A percentile compares a stretch with the other conserved stretches of the same genome.
phyloP scores from a whole-genome alignment of 179 eudicot species.

The Beta lomatogona region DNA sequence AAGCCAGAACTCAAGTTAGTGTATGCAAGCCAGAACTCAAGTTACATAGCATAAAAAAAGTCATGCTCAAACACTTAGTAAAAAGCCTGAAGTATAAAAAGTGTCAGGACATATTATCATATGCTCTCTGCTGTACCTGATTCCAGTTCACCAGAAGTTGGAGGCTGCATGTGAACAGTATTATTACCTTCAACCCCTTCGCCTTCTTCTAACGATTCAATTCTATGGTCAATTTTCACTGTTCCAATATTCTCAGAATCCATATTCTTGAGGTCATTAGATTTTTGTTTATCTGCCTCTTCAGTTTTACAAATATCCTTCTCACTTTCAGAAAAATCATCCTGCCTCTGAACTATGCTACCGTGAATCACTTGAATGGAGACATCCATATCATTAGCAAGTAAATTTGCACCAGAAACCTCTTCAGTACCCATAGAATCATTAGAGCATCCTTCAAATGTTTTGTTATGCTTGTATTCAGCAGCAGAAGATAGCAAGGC shows the following conservation, averaged over 20 bases:
- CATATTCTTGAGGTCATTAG: constrained; percentile 31
- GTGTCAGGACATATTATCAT: not conserved
- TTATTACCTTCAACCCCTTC: constrained; percentile 24
- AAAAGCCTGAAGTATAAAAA: not conserved
- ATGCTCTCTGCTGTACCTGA: constrained; percentile 39
- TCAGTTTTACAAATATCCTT: constrained; percentile 34
- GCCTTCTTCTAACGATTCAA: constrained; percentile 27
- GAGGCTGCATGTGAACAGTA: constrained; percentile 31
- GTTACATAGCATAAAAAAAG: not conserved
- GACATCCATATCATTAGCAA: constrained; percentile 17
- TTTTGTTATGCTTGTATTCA: constrained; percentile 31
- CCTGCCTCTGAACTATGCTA: constrained; percentile 26
- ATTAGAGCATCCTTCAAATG: constrained; percentile 26
- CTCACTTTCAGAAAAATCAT: constrained; percentile 21
- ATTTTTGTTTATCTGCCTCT: constrained; percentile 22
- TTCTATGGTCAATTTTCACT: constrained; percentile 20
- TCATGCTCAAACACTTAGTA: not conserved
- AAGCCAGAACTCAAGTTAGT: constrained; percentile 5
- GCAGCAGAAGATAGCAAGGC: constrained; percentile 30
- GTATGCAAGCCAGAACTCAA: not conserved
- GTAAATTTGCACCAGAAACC: constrained; percentile 23
- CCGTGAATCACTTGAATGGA: constrained; percentile 27
- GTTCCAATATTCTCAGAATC: constrained; percentile 27
- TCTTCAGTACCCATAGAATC: constrained; percentile 27
- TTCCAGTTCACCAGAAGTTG: constrained; percentile 25